phyloP scores from a whole-genome alignment of 345 rosid species.

The Citrus glauca region DNA sequence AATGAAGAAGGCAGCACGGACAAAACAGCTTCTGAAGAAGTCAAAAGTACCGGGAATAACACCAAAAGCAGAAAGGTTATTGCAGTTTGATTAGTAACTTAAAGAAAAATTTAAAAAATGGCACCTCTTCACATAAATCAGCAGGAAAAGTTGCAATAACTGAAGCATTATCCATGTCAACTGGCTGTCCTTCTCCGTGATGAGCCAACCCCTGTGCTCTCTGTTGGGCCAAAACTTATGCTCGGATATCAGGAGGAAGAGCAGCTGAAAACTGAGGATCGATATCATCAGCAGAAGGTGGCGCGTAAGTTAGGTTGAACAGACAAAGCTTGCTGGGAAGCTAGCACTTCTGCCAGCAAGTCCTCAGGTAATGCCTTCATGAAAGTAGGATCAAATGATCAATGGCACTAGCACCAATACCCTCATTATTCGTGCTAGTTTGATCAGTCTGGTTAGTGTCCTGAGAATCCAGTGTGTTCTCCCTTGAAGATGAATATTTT shows the following conservation, averaged over 20 bases:
- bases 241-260: conserved; percentile 94
- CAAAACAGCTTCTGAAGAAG: conserved; percentile 91
- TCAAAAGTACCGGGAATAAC: conserved; percentile 73
- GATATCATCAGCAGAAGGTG: conserved; percentile 85
- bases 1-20: conserved; percentile 45
- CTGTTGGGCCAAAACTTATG: conserved; percentile 97
- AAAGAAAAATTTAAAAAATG: conserved; percentile 12
- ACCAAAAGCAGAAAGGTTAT: conserved; percentile 13
- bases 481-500: neutral
- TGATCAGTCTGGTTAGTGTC: conserved; percentile 56
- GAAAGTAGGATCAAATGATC: conserved; percentile 97
- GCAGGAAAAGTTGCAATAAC: conserved; percentile 96
- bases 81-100: conserved; percentile 10
- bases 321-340: conserved; percentile 92
- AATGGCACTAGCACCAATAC: conserved; percentile 62
- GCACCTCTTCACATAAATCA: conserved; percentile 95
- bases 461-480: conserved; percentile 29
- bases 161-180: conserved; percentile 97
- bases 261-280: conserved; percentile 98
- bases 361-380: conserved; percentile 95
- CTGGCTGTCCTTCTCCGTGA: conserved; percentile 93
- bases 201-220: conserved; percentile 84
- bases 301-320: conserved; percentile 71
- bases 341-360: conserved; percentile 85
- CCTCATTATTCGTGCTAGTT: conserved; percentile 36